Base-by-base conservation (phyloP, 2,329 filamentous ascomycete species). In the Blumeria hordei region DNA sequence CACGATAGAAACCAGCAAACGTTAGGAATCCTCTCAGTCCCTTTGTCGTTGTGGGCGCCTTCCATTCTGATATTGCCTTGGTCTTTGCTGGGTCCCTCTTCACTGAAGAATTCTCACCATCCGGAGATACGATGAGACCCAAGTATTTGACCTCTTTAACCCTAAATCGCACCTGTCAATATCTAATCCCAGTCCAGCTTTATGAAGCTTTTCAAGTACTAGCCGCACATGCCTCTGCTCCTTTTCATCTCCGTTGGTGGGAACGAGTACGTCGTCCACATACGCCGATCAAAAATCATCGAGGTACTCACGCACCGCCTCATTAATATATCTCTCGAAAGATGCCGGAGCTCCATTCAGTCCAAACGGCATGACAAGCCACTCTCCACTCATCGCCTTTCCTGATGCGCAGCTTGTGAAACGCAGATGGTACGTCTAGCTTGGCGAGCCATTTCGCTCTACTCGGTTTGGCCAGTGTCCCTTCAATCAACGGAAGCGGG, bases 231-330 rank as follows among this genome's bases (percentile, higher is more conserved):
- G 21, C 12, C 12, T 18, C 52, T 57, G 45, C 7, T 55, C 37
- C 21, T 10, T 3, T n/a, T 10, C 3, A 7, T 16, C 18, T 18
- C 33, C 50, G n/a, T 55, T 36, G 2, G 18, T 56, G 16, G 53
- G 56, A 21, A 57, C 56, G 3, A 57, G 36, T 36, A 57, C 55
- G 53, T 57, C 32, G 36, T 57, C 32, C 9, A 57, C 47, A 45
- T 57, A 57, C 32, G 36, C 44, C 1, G 47, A 51, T n/a, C 35
- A 55, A 50, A 54, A 53, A 11, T 49, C 21, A 28, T 57, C 36
- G 21, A 57, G 37, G 21, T 52, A 55, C 21, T 49, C 16, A 12
- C 33, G 41, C 14, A 55, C 16, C 9, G 52, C 37, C n/a, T n/a
- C n/a, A n/a, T n/a, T n/a, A n/a, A n/a, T n/a, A n/a, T n/a, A n/a